These are phyloP conservation scores for Apiospora kogelbergensis DNA, from an alignment of 2,329 filamentous ascomycete genomes.

Conservation along the genomic window DNA sequence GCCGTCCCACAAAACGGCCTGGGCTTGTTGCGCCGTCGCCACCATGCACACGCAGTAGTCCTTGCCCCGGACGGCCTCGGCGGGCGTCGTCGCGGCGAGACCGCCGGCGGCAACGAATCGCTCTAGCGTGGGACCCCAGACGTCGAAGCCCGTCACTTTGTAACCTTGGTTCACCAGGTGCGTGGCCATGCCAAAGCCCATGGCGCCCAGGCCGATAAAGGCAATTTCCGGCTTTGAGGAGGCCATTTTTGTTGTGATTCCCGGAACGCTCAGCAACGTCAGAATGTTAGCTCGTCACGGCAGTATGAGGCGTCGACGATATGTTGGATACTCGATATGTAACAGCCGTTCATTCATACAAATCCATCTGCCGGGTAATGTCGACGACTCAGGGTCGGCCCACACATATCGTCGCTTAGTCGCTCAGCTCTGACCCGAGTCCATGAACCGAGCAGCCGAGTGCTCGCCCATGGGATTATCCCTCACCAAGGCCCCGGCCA, in stretches of 20 bases:
- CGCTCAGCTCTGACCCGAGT: background rate
- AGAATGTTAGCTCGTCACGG: too few relatives aligned
- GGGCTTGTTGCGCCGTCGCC: conserved; percentile 68
- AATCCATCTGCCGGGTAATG: background rate
- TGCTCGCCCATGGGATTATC: background rate
- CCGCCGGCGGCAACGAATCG: conserved; percentile 65
- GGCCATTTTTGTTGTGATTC: background rate
- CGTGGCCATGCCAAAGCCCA: conserved; percentile 81
- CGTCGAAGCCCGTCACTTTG: conserved; percentile 68
- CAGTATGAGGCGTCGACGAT: background rate
- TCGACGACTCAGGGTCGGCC: background rate
- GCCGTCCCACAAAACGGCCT: conserved; percentile 62
- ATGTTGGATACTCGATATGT: background rate
- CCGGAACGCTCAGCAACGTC: background rate
- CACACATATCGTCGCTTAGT: background rate
- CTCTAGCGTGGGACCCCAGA: conserved; percentile 66
- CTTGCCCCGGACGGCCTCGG: conserved; percentile 59
- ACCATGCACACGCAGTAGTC: conserved; percentile 73
- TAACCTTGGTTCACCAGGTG: conserved; percentile 69
- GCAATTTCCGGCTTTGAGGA: conserved; percentile 44
- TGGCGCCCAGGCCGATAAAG: conserved; percentile 76
- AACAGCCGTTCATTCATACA: background rate
- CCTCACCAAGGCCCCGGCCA: background rate
- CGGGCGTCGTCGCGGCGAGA: conserved; percentile 55
- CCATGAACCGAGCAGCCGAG: background rate